Evolutionary conservation across 208 protist genomes (phyloP).

Genomic region (Trypanosoma conorhini): DNA sequence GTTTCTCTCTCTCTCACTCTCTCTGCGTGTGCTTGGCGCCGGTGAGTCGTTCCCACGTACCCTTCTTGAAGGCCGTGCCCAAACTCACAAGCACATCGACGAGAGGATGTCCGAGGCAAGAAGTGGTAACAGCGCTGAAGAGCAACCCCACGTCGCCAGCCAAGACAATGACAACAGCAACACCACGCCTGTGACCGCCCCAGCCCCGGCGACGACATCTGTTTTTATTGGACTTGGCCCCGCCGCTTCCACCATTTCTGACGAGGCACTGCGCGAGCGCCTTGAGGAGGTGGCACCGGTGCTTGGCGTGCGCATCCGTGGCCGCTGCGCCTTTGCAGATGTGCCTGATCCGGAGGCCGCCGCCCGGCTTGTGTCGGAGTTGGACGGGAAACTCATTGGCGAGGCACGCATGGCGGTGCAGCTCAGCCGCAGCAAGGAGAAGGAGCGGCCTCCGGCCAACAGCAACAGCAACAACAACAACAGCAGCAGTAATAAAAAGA

Average conservation of each 20-base stretch:
- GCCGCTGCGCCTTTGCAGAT: conserved; percentile 77
- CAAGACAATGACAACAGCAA: not conserved
- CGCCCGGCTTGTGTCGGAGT: conserved; percentile 40
- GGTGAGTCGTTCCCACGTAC: too few species aligned
- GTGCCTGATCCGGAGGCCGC: conserved; percentile 46
- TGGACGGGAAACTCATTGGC: conserved; percentile 47
- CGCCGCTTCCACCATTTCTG: conserved; percentile 31
- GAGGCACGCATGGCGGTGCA: conserved; percentile 58
- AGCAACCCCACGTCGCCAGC: not conserved
- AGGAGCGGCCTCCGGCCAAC: conserved; percentile 10
- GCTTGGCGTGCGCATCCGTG: conserved; percentile 49
- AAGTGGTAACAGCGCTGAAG: not conserved
- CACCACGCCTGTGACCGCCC: not conserved
- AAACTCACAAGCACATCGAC: not conserved
- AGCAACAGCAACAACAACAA: conserved; percentile 7
- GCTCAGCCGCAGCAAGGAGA: conserved; percentile 36
- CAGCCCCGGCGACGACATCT: conserved; percentile 23
- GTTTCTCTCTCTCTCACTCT: not conserved
- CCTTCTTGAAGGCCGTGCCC: too few species aligned
- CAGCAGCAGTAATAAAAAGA: too few species aligned
- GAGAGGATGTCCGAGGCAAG: not conserved
- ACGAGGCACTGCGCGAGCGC: conserved; percentile 26
- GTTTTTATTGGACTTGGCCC: conserved; percentile 75
- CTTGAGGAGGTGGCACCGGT: conserved; percentile 35
- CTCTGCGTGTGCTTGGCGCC: too few species aligned